These are phyloP conservation scores for Pleurotus sapidus DNA, from an alignment of 768 basidiomycete species.

Conservation along the genomic window DNA sequence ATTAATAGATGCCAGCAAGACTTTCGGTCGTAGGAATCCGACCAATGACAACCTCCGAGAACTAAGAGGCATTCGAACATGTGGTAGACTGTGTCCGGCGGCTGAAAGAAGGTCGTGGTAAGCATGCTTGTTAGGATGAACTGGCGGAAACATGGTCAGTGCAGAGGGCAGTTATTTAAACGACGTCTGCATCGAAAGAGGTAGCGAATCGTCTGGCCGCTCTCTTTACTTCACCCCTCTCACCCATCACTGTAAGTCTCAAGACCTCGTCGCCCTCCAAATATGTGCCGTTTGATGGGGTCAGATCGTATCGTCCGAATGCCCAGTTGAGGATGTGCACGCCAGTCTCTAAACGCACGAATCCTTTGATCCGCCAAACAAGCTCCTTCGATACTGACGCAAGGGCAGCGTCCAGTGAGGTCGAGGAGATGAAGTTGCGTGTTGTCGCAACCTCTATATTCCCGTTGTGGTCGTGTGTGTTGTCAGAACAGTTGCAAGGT, in stretches of 20 bases:
- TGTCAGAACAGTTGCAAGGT: constrained; percentile 6
- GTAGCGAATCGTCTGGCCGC: constrained; percentile 54
- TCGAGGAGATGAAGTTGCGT: constrained; percentile 11
- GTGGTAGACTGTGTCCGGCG: too few relatives aligned
- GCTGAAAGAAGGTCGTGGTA: too few relatives aligned
- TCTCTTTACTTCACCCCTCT: constrained; percentile 72
- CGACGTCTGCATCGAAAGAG: constrained; percentile 33
- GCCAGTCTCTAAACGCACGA: constrained; percentile 52
- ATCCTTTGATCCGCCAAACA: constrained; percentile 86
- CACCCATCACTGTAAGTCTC: constrained; percentile 88
- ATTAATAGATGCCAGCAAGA: too few relatives aligned
- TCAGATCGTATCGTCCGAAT: constrained; percentile 79
- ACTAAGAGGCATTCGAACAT: too few relatives aligned
- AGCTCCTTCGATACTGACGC: constrained; percentile 57
- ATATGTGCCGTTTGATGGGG: constrained; percentile 26
- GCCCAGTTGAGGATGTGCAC: constrained; percentile 86
- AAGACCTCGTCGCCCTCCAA: constrained; percentile 34
- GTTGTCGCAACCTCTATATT: constrained; percentile 12
- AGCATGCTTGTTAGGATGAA: too few relatives aligned
- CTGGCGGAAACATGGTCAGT: too few relatives aligned
- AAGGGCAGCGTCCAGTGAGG: constrained; percentile 44
- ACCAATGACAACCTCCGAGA: too few relatives aligned
- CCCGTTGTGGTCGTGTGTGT: constrained; percentile 15
- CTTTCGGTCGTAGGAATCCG: too few relatives aligned
- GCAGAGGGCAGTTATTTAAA: constrained; percentile 13